Conservation (phyloP, 1,139 yeast genomes). For the Yamadazyma siamensis region DNA sequence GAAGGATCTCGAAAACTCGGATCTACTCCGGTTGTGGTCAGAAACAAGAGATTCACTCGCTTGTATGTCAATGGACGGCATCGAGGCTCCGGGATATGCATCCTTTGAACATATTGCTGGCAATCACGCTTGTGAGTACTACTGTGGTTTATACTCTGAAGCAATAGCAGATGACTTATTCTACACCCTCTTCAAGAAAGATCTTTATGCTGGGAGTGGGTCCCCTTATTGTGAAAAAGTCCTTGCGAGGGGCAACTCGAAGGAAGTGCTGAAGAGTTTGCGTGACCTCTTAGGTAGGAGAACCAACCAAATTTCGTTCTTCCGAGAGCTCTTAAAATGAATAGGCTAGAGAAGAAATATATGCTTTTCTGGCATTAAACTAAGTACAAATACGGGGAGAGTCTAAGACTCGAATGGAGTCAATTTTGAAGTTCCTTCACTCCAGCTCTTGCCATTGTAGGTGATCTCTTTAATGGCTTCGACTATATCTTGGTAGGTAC, state of each 20-base stretch:
- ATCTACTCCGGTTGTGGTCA: slow-evolving; percentile 61
- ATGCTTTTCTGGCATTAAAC: too few species aligned
- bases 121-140: slow-evolving; percentile 84
- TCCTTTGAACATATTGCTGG: slow-evolving; percentile 83
- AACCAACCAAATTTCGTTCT: slow-evolving; percentile 70
- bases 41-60: slow-evolving; percentile 56
- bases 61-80: slow-evolving; percentile 53
- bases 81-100: slow-evolving; percentile 60
- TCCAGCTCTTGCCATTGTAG: slow-evolving; percentile 75
- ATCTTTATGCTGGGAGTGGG: slow-evolving; percentile 61
- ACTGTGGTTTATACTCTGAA: slow-evolving; percentile 81
- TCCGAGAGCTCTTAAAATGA: slow-evolving; percentile 49
- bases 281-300: slow-evolving; percentile 69
- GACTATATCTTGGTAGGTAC: slow-evolving; percentile 73
- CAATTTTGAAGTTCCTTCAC: slow-evolving; percentile 72
- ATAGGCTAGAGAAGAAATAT: too few species aligned
- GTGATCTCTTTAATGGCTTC: slow-evolving; percentile 76
- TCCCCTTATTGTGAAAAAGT: slow-evolving; percentile 66
- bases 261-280: slow-evolving; percentile 64
- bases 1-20: slow-evolving; percentile 35
- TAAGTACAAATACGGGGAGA: neutral
- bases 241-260: slow-evolving; percentile 68
- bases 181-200: slow-evolving; percentile 62
- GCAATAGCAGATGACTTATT: slow-evolving; percentile 85
- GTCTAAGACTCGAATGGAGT: slow-evolving; percentile 52